Evolutionary conservation across 805 yeast species (phyloP).

Genomic region (Ogataea corticis): DNA sequence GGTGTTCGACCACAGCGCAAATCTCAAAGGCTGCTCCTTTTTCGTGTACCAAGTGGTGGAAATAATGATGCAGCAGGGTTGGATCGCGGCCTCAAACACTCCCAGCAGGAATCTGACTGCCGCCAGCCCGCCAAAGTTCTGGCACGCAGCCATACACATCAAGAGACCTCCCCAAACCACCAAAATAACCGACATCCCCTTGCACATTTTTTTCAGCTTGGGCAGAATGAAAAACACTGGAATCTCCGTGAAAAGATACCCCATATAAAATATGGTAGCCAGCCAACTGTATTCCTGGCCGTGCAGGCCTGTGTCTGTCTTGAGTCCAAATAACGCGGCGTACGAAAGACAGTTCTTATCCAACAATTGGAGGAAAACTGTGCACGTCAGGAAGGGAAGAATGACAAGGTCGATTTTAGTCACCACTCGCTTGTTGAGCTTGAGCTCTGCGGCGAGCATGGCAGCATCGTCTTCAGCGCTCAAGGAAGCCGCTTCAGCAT

Average conservation of each 20-base stretch:
- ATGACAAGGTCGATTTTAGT: conserved; percentile 25
- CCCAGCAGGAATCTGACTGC: conserved; percentile 53
- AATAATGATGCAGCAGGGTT: conserved; percentile 38
- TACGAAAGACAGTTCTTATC: conserved; percentile 45
- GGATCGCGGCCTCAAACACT: conserved; percentile 37
- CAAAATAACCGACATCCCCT: conserved; percentile 36
- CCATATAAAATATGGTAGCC: conserved; percentile 63
- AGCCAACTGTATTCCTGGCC: conserved; percentile 53
- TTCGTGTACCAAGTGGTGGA: conserved; percentile 38
- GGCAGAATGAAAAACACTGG: conserved; percentile 43
- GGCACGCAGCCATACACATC: conserved; percentile 47
- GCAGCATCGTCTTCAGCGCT: conserved; percentile 14
- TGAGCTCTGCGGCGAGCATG: conserved; percentile 16
- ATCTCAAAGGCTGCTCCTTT: conserved; percentile 34
- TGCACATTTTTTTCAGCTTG: conserved; percentile 31
- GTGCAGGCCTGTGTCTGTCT: conserved; percentile 38
- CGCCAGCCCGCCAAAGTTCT: conserved; percentile 47
- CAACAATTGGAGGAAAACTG: conserved; percentile 32
- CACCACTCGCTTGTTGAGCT: conserved; percentile 22
- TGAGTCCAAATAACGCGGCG: conserved; percentile 49
- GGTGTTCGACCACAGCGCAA: conserved; percentile 36
- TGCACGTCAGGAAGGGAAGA: conserved; percentile 32
- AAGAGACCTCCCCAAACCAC: conserved; percentile 49
- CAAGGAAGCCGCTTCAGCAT: neutral
- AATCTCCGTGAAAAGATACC: conserved; percentile 58